Conservation (phyloP, 805 yeast species). For the Wickerhamiella siamensis region DNA sequence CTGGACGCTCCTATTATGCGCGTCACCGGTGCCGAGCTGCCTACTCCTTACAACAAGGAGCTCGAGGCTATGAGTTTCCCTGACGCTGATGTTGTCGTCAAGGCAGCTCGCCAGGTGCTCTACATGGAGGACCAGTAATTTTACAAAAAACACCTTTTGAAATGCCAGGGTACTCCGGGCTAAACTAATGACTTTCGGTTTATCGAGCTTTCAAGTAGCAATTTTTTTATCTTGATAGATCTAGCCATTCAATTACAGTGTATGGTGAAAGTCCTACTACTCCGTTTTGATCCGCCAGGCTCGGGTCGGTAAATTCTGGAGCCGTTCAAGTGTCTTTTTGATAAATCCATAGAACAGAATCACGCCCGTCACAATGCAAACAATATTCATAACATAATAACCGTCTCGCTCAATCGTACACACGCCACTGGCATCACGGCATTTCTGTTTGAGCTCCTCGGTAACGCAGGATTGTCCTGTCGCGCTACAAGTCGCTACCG, state of each 20-base stretch:
- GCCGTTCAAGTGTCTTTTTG: slow-evolving; percentile 39
- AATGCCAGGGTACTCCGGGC: neutral
- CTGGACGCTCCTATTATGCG: slow-evolving; percentile 97
- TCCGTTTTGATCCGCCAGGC: slow-evolving; percentile 41
- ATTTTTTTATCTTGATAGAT: neutral
- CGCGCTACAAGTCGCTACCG: slow-evolving; percentile 42
- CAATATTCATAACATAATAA: slow-evolving; percentile 58
- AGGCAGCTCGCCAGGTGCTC: slow-evolving; percentile 38
- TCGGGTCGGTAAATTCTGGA: slow-evolving; percentile 59
- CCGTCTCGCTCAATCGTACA: slow-evolving; percentile 57
- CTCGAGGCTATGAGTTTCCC: slow-evolving; percentile 99
- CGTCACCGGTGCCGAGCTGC: slow-evolving; percentile 98
- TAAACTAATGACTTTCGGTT: neutral
- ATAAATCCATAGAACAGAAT: slow-evolving; percentile 52
- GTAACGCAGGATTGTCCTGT: slow-evolving; percentile 24
- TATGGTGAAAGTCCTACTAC: neutral
- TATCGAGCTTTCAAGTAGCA: neutral
- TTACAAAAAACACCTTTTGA: neutral
- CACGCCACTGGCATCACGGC: slow-evolving; percentile 41
- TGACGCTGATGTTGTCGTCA: slow-evolving; percentile 74
- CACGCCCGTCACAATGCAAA: slow-evolving; percentile 59
- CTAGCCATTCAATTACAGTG: no score
- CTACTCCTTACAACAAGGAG: slow-evolving; percentile 95
- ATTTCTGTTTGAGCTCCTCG: slow-evolving; percentile 33
- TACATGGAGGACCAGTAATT: slow-evolving; percentile 24